Percentiles rank a stretch among this genome's conserved stretches.
Evolutionary conservation across 495 filamentous ascomycete genomes (phyloP).

Genomic region (Penicillium simplicissimum): DNA sequence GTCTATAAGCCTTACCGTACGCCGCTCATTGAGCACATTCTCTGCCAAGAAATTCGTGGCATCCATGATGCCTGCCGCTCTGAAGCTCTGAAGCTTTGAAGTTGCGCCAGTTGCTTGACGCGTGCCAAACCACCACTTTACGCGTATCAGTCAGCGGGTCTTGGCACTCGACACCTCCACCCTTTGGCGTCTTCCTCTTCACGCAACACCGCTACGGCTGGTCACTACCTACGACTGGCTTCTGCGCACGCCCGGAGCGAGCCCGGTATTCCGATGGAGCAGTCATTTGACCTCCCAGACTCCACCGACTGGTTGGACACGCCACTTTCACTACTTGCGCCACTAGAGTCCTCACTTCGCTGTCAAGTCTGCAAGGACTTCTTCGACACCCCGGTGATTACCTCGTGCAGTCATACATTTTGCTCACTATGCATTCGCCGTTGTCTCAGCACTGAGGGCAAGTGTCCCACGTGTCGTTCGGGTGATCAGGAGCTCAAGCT

Average conservation of each 20-base stretch:
- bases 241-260: neutral
- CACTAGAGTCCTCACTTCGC: conserved; percentile 82
- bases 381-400: conserved; percentile 89
- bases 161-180: conserved; percentile 36
- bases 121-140: conserved; percentile 50
- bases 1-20: conserved; percentile 56
- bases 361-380: conserved; percentile 99
- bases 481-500: conserved; percentile 79
- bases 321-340: conserved; percentile 65
- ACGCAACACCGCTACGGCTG: neutral
- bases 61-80: conserved; percentile 36
- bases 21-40: conserved; percentile 73
- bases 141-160: conserved; percentile 54
- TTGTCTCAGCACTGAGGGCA: conserved; percentile 74
- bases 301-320: conserved; percentile 94
- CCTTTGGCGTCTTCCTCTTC: conserved; percentile 10
- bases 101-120: conserved; percentile 30
- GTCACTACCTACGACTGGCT: neutral
- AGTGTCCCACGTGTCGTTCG: conserved; percentile 81
- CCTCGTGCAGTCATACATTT: conserved; percentile 92
- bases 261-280: conserved; percentile 36
- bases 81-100: conserved; percentile 11
- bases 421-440: conserved; percentile 93
- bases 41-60: conserved; percentile 73
- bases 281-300: conserved; percentile 69